phyloP scores from a whole-genome alignment of 1,284 basidiomycete species.

The Apiotrichum porosum region DNA sequence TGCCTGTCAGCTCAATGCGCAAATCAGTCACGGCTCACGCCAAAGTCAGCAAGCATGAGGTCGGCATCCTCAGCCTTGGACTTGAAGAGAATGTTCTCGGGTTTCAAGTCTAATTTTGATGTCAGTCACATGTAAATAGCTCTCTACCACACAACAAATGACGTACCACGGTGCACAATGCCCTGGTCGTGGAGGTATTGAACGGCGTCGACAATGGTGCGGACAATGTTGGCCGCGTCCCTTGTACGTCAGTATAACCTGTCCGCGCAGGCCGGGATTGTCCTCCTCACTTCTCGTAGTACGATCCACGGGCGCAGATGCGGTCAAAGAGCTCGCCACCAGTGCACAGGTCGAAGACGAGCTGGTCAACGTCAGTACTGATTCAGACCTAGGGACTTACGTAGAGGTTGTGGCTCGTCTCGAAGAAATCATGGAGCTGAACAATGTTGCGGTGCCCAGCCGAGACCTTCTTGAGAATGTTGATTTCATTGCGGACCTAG shows the following conservation, averaged over 20 bases:
- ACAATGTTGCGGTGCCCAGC: slow-evolving; percentile 85
- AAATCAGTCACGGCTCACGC: too few relatives aligned
- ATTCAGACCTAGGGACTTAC: slow-evolving; percentile 24
- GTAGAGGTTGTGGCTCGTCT: slow-evolving; percentile 92
- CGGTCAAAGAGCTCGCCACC: slow-evolving; percentile 97
- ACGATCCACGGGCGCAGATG: slow-evolving; percentile 95
- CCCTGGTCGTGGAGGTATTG: slow-evolving; percentile 87
- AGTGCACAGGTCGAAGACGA: slow-evolving; percentile 94
- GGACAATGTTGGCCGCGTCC: slow-evolving; percentile 84
- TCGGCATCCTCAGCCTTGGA: slow-evolving; percentile 85
- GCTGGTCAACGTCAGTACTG: slow-evolving; percentile 34
- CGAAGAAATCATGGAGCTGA: slow-evolving; percentile 93
- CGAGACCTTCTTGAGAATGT: slow-evolving; percentile 89
- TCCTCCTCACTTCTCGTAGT: slow-evolving; percentile 71
- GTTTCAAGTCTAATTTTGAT: slow-evolving; percentile 83
- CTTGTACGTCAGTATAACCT: slow-evolving; percentile 47
- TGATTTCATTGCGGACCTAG: slow-evolving; percentile 93
- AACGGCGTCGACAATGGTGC: slow-evolving; percentile 80
- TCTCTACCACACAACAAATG: background rate
- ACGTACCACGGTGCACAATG: slow-evolving; percentile 85
- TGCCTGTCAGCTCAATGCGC: slow-evolving; percentile 16
- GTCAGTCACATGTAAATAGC: background rate
- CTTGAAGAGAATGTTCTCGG: slow-evolving; percentile 94
- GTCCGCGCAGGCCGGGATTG: background rate
- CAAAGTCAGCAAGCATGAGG: slow-evolving; percentile 97